phyloP scores from a whole-genome alignment of 2,329 filamentous ascomycete genomes.

The Colletotrichum paranaense region DNA sequence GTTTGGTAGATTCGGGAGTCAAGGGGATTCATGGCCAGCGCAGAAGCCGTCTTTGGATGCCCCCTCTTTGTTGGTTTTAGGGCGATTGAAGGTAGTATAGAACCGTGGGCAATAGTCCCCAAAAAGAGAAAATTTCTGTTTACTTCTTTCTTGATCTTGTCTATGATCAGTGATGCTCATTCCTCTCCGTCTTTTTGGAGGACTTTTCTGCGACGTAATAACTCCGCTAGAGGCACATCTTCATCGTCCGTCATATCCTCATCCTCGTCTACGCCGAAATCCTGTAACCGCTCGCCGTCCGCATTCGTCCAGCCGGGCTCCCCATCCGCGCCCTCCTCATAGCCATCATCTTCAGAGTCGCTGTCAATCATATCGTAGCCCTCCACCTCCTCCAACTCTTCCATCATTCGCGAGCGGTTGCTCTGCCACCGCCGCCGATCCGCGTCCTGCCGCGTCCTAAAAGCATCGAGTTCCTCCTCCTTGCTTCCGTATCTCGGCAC shows the following conservation, averaged over 20 bases:
- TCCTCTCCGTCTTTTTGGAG: conserved; percentile 45
- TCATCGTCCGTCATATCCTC: conserved; percentile 57
- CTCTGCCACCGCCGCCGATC: conserved; percentile 53
- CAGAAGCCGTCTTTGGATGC: conserved; percentile 31
- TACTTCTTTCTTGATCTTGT: background rate
- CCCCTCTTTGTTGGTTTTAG: conserved; percentile 31
- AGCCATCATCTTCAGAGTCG: conserved; percentile 70
- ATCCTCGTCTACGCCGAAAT: conserved; percentile 85
- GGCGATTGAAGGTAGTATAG: conserved; percentile 28
- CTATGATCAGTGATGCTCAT: conserved; percentile 33
- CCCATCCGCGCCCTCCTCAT: conserved; percentile 59
- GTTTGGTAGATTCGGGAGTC: conserved; percentile 31
- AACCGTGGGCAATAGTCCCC: conserved; percentile 24
- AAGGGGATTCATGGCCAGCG: conserved; percentile 29
- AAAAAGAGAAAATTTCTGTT: conserved; percentile 19
- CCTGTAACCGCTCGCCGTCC: conserved; percentile 78
- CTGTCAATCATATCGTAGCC: conserved; percentile 57
- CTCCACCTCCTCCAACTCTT: conserved; percentile 64
- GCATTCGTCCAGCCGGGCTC: conserved; percentile 75
- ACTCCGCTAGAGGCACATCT: conserved; percentile 76
- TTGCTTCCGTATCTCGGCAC: conserved; percentile 50
- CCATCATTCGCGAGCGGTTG: conserved; percentile 52
- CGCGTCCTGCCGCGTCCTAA: conserved; percentile 59
- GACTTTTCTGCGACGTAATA: conserved; percentile 68
- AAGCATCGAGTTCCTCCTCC: conserved; percentile 61